phyloP scores from a whole-genome alignment of 257 asterid genomes.

The Solanum pennellii region DNA sequence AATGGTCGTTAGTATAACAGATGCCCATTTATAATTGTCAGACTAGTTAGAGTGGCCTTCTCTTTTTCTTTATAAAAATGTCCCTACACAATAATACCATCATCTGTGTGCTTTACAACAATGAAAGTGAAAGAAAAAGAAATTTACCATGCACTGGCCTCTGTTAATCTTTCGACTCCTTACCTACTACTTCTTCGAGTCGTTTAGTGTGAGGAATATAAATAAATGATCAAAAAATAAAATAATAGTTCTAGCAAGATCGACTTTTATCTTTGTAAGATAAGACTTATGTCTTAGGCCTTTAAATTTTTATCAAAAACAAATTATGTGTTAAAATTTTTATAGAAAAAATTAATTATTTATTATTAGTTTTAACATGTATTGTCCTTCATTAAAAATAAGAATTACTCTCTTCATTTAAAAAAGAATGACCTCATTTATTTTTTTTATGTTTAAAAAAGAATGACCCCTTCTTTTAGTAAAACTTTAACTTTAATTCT shows the following conservation, averaged over 20 bases:
- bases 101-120: not conserved
- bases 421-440: no score
- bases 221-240: no score
- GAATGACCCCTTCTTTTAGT: no score
- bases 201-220: no score
- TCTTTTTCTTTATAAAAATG: not conserved
- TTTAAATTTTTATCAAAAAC: no score
- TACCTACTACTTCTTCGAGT: not conserved
- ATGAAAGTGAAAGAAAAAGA: not conserved
- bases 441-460: no score
- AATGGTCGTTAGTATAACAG: not conserved
- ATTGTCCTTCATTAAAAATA: no score
- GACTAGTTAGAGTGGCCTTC: not conserved
- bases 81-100: not conserved
- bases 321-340: no score
- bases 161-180: not conserved
- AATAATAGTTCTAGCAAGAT: accelerated
- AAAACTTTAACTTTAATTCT: no score
- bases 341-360: no score
- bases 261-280: accelerated
- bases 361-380: no score
- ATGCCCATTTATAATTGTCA: not conserved
- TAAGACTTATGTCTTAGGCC: accelerated
- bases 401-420: no score
- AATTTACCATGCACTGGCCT: not conserved